phyloP scores from a whole-genome alignment of 805 yeast genomes.

The Nakazawaea siamensis region DNA sequence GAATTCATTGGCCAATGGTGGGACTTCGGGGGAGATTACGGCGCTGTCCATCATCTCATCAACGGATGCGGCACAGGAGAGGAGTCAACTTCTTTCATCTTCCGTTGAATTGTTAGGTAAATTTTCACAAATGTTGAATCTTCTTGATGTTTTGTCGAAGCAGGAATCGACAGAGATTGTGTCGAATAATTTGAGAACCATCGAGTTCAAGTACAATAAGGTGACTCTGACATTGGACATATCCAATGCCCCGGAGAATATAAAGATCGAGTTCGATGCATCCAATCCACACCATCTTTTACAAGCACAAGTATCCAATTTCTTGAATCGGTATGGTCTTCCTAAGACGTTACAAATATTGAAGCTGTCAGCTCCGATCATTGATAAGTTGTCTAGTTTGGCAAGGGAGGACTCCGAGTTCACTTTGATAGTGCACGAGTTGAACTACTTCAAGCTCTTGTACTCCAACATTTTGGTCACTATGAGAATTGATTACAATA shows the following conservation, averaged over 20 bases:
- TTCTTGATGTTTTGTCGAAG: conserved; percentile 2
- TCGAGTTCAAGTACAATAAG: conserved; percentile 4
- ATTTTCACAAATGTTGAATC: conserved; percentile 7
- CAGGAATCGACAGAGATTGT: conserved; percentile 2
- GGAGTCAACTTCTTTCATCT: neutral
- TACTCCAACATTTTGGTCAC: neutral
- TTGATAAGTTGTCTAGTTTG: conserved; percentile 1
- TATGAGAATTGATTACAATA: conserved; percentile 3
- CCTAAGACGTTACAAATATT: conserved; percentile 4
- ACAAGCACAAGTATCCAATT: conserved; percentile 4
- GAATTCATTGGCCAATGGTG: neutral
- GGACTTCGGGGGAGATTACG: conserved; percentile 1
- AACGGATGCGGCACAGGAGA: neutral
- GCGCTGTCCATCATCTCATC: conserved; percentile 3
- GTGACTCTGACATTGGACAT: neutral
- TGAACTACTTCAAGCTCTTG: conserved; percentile 5
- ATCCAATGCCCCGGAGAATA: neutral
- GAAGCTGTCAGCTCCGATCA: conserved; percentile 6
- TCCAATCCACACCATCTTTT: conserved; percentile 6
- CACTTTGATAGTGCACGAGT: conserved; percentile 5
- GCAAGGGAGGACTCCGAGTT: neutral
- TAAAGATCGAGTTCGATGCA: conserved; percentile 1
- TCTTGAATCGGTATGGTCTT: conserved; percentile 2
- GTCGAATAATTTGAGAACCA: conserved; percentile 3
- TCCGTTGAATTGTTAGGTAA: conserved; percentile 6